Percentiles rank a stretch among this genome's conserved stretches.
Conservation (phyloP, 805 yeast genomes). For the Priceomyces melissophilus region DNA sequence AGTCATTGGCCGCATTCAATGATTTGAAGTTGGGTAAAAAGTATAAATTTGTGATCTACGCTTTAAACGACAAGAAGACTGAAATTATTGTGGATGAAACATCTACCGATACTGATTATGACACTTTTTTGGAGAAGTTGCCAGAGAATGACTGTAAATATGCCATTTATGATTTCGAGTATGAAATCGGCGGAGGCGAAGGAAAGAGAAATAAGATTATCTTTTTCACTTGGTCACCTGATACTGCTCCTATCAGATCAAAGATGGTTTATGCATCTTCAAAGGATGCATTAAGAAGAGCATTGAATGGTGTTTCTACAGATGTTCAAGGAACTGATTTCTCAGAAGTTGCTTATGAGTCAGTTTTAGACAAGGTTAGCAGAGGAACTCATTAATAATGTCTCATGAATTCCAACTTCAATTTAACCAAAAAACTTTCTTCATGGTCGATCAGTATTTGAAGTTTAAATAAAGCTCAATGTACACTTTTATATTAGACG, state of each 20-base stretch:
- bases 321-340: constrained; percentile 98
- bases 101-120: constrained; percentile 73
- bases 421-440: background rate
- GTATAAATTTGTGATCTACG: constrained; percentile 76
- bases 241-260: constrained; percentile 89
- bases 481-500: constrained; percentile 3
- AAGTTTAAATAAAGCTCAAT: constrained; percentile 1
- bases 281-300: constrained; percentile 95
- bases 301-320: constrained; percentile 89
- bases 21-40: constrained; percentile 93
- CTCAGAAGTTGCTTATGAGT: constrained; percentile 93
- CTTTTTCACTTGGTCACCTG: constrained; percentile 92
- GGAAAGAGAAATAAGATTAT: constrained; percentile 85
- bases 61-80: constrained; percentile 81
- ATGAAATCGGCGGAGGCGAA: constrained; percentile 83
- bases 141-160: constrained; percentile 97
- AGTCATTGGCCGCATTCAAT: constrained; percentile 89
- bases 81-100: constrained; percentile 87
- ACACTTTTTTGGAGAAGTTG: constrained; percentile 77
- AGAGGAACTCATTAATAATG: constrained; percentile 45
- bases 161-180: constrained; percentile 96
- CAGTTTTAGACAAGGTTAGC: constrained; percentile 85
- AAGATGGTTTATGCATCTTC: constrained; percentile 99
- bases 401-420: background rate
- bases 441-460: background rate